phyloP scores from a whole-genome alignment of 805 yeast species.

The Danielozyma ontarioensis region DNA sequence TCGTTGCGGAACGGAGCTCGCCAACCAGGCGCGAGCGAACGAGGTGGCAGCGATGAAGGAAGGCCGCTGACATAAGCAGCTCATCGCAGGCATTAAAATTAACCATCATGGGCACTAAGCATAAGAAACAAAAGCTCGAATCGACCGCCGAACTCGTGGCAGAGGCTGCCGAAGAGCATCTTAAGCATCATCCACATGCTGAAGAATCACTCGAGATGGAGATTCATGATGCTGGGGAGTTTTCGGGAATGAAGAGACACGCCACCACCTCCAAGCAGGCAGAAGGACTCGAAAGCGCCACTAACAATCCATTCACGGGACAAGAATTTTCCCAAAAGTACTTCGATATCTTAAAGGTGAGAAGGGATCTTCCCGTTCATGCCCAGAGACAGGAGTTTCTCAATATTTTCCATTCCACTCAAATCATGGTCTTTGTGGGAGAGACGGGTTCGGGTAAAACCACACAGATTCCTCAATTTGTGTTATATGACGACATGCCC shows the following conservation, averaged over 20 bases:
- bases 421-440: conserved; percentile 97
- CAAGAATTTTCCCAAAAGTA: conserved; percentile 56
- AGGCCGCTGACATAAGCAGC: too few species aligned
- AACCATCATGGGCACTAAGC: conserved; percentile 7
- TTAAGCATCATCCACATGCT: conserved; percentile 45
- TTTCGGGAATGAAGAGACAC: conserved; percentile 50
- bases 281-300: conserved; percentile 49
- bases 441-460: conserved; percentile 99
- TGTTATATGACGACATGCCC: conserved; percentile 86
- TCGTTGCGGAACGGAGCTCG: too few species aligned
- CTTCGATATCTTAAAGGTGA: conserved; percentile 66
- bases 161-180: conserved; percentile 57
- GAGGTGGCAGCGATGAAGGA: too few species aligned
- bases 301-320: conserved; percentile 78
- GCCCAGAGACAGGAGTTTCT: conserved; percentile 88
- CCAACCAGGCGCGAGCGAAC: too few species aligned
- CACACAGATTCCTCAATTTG: conserved; percentile 97
- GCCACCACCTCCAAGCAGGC: conserved; percentile 66
- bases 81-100: not conserved
- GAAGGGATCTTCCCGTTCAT: conserved; percentile 91
- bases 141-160: conserved; percentile 63
- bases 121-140: conserved; percentile 45
- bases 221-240: conserved; percentile 66
- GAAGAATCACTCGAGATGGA: conserved; percentile 29
- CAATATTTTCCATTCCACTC: conserved; percentile 75